Evolutionary conservation across 23 red algal species (phyloP).

Genomic region (Gracilaria vermiculophylla): DNA sequence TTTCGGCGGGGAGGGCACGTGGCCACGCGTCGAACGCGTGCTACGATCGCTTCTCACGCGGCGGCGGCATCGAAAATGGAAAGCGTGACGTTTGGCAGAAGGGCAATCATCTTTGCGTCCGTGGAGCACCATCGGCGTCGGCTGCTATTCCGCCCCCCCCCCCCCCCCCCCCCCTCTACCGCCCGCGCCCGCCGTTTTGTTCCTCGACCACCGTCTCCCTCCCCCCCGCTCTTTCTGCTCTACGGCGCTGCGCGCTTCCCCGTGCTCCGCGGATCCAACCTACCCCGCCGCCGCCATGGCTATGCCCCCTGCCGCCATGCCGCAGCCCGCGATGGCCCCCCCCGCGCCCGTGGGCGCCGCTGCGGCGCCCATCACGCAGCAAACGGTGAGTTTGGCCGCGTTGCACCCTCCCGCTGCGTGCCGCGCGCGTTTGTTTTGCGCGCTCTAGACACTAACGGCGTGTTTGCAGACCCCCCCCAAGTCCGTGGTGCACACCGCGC

Average conservation of each 20-base stretch:
- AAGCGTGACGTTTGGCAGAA: background rate
- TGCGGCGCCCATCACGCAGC: conserved; percentile 5
- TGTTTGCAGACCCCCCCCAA: conserved; percentile 44
- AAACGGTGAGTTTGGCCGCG: conserved; percentile 26
- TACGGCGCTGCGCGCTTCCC: background rate
- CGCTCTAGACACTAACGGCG: background rate
- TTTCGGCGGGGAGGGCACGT: background rate
- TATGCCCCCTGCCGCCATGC: conserved; percentile 37
- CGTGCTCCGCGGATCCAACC: no score
- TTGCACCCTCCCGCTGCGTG: no score
- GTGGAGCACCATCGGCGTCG: background rate
- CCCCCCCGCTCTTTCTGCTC: no score
- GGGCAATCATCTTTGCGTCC: background rate
- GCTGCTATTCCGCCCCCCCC: no score
- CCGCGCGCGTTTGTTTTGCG: background rate
- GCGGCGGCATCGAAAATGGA: background rate
- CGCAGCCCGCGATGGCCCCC: conserved; percentile 19
- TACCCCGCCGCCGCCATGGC: no score
- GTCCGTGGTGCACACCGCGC: conserved; percentile 71
- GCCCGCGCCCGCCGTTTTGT: no score
- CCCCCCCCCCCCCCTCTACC: no score
- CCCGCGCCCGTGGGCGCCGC: conserved; percentile 12
- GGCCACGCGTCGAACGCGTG: background rate
- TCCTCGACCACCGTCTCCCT: background rate
- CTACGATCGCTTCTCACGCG: background rate